Base-by-base conservation (phyloP, 2,329 filamentous ascomycete species). In the Elsinoe ampelina region DNA sequence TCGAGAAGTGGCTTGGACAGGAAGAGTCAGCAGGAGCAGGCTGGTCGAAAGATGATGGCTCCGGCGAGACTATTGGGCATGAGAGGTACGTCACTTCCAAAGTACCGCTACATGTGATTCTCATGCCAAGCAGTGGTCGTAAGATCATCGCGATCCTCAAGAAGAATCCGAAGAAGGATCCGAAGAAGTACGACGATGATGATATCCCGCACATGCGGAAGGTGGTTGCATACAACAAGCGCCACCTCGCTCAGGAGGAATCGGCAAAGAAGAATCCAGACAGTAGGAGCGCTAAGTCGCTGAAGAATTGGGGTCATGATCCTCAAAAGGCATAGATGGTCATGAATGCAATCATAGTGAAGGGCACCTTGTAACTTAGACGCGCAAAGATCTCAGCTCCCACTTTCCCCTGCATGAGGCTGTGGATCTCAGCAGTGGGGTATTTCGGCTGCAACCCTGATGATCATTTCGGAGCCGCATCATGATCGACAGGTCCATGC, bases 141-240 rank as follows among this genome's bases (percentile, higher is more conserved):
- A 81, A 80, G 62, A 86, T 85, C 59, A 76, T 85, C 50, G 70
- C 79, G 52, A 86, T 86, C 34, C 68, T 86, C 12, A 75, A 81
- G 62, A 77, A 79, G 58, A 85, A 86, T 57, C 81, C 81, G 0
- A 70, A 77, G 7, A 84, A 80, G 61, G 72, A 80, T 6, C 72
- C 76, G 0, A 73, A 75, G 5, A 75, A 77, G 58, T 86, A 86
- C 65, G 76, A 77, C 0, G 75, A 83, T 2, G 72, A 76, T 1
- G 77, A 80, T 55, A 68, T 85, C 17, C 68, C 75, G 48, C 83
- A 68, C 52, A 67, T 67, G 65, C 63, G 65, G n/a, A 64, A 63
- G 61, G 83, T 85, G 0, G 82, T 84, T 0, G 74, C 81, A 0
- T 85, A 85, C 60, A 83, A 80, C 66, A 86, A 86, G 66, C 74